Base-by-base conservation (phyloP, 306 rosid species). In the Ceratonia siliqua region DNA sequence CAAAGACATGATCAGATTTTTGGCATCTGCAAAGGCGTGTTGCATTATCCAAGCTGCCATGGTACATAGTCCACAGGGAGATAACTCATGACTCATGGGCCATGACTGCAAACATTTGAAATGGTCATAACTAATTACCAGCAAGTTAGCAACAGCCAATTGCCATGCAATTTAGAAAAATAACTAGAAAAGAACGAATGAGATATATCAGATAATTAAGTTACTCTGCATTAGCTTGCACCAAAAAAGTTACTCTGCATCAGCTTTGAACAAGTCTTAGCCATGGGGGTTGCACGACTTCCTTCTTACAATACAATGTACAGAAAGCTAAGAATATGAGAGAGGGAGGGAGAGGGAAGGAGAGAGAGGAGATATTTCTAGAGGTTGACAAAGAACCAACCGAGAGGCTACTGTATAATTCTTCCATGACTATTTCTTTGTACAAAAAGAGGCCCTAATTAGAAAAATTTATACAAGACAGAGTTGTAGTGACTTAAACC, bases 391-490 rank as follows among this genome's bases (percentile, higher is more conserved):
- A 27, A 32, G 62, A 74, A 32, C 61, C 71, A 27, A 46, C 18
- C 3, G 30, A 8, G 49, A 46, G 74, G 45, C 53, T 9, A 62
- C 24, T 53, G 45, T 24, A 22, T 74, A 28, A 76, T 72, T 74
- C 77, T 71, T 80, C 81, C 75, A 59, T 56, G 77, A 81, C 76
- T 66, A 7, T 55, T 43, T 67, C 59, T 68, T 70, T 77, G 82
- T 88, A 86, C 92, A 88, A 70, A 33, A 78, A 62, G 67, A 52
- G 48, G 39, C 39, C 72, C 81, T 8, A 39, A 83, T 77, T 76
- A 79, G 82, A 72, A 54, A 73, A 71, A 77, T 79, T 72, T 78
- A 48, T 81, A 76, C 83, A 86, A 81, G 68, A 82, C 68, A 38
- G 57, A 68, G 72, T 69, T n/a, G n/a, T n/a, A n/a, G n/a, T 68